A percentile compares a stretch with the other conserved stretches of the same genome.
Evolutionary conservation across 768 basidiomycete species (phyloP).

Genomic region (Kwoniella shandongensis): DNA sequence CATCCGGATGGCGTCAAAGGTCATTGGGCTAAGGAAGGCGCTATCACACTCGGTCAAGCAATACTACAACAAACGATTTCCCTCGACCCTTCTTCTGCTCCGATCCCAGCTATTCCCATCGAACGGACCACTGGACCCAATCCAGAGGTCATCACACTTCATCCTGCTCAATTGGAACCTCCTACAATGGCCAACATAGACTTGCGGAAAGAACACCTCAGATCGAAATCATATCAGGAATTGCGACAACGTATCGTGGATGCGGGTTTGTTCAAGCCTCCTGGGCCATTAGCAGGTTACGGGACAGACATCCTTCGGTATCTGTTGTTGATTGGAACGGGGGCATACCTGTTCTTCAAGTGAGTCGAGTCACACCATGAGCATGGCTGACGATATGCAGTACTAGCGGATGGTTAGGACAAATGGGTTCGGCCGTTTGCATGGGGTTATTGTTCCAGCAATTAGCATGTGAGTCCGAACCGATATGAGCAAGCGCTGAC

Average conservation of each 20-base stretch:
- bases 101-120: conserved; percentile 3
- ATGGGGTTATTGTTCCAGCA: conserved; percentile 95
- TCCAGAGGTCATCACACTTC: conserved; percentile 25
- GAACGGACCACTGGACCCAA: background rate
- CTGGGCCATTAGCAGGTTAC: conserved; percentile 77
- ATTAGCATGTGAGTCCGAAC: conserved; percentile 61
- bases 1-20: conserved; percentile 41
- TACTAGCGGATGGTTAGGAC: conserved; percentile 37
- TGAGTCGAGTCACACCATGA: conserved; percentile 12
- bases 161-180: conserved; percentile 45
- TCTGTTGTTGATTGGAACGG: conserved; percentile 59
- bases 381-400: conserved; percentile 17
- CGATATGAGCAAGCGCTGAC: background rate
- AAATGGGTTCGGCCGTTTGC: conserved; percentile 65
- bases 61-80: conserved; percentile 9
- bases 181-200: conserved; percentile 32
- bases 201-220: conserved; percentile 28
- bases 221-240: conserved; percentile 66
- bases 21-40: conserved; percentile 48
- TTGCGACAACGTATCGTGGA: conserved; percentile 72
- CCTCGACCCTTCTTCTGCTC: conserved; percentile 2
- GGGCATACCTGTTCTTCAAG: conserved; percentile 39
- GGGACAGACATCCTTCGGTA: conserved; percentile 86
- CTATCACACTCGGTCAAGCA: conserved; percentile 26
- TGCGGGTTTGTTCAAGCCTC: conserved; percentile 73